Conservation (phyloP, 148 eudicot species). For the Tetragonia tetragonoides region DNA sequence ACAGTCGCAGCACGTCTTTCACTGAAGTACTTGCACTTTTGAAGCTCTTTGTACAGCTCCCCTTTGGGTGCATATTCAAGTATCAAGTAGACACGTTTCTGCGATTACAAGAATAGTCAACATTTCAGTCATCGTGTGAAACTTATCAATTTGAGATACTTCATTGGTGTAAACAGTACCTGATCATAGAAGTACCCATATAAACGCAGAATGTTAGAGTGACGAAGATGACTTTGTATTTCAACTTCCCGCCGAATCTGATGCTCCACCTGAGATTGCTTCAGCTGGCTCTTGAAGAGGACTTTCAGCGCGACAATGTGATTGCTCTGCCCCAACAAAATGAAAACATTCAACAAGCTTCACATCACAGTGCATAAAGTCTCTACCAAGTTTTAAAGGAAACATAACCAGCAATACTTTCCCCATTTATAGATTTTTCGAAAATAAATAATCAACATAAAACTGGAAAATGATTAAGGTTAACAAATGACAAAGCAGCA, state of each 20-base stretch:
- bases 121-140: background rate
- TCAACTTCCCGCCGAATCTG: constrained; percentile 97
- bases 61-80: constrained; percentile 97
- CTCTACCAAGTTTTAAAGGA: background rate
- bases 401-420: background rate
- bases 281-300: constrained; percentile 78
- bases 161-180: constrained; percentile 32
- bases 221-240: constrained; percentile 95
- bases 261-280: constrained; percentile 96
- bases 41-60: constrained; percentile 93
- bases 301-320: constrained; percentile 92
- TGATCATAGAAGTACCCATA: constrained; percentile 98
- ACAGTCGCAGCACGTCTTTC: constrained; percentile 94
- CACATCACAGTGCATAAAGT: background rate
- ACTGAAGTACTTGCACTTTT: constrained; percentile 82
- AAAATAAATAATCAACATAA: background rate
- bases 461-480: background rate
- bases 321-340: constrained; percentile 68
- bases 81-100: constrained; percentile 93
- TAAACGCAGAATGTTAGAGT: constrained; percentile 84
- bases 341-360: constrained; percentile 3
- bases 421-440: background rate
- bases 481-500: background rate
- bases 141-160: background rate
- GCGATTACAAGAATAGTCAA: constrained; percentile 16